phyloP scores from a whole-genome alignment of 2,329 filamentous ascomycete species.

The Xylariomycetidae sp. region DNA sequence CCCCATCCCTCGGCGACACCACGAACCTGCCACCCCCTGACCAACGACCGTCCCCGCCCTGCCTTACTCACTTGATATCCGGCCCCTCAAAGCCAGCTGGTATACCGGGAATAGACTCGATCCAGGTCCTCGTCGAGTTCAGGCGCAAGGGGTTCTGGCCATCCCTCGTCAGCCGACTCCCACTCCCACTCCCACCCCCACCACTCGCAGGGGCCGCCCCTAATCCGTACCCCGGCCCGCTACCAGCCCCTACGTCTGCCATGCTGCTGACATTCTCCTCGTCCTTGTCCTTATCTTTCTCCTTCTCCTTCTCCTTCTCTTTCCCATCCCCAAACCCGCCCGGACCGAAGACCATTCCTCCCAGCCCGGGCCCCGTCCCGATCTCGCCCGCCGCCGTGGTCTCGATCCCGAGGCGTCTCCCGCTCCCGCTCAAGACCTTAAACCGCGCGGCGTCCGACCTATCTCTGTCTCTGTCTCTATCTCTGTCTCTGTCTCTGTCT shows the following conservation, averaged over 20 bases:
- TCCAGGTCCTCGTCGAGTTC: conserved; percentile 19
- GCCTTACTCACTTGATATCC: conserved; percentile 1
- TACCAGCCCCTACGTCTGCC: too few species aligned
- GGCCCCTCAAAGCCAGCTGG: conserved; percentile 12
- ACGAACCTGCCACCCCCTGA: too few species aligned
- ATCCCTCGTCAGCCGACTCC: conserved; percentile 18
- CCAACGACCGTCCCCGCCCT: conserved; percentile 8
- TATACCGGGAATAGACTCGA: conserved; percentile 10
- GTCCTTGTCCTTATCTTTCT: conserved; percentile 3
- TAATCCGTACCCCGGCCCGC: not conserved
- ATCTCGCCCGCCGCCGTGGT: conserved; percentile 3
- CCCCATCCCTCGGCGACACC: too few species aligned
- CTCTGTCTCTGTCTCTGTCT: too few species aligned
- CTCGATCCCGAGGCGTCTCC: conserved; percentile 6
- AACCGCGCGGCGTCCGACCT: too few species aligned
- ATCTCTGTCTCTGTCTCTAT: too few species aligned
- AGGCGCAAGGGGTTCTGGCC: conserved; percentile 26
- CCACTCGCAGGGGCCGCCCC: too few species aligned
- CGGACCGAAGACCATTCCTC: conserved; percentile 19
- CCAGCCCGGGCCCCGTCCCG: conserved; percentile 13
- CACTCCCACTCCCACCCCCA: conserved; percentile 14
- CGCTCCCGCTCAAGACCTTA: conserved; percentile 12
- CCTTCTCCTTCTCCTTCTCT: not conserved
- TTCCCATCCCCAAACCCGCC: conserved; percentile 5
- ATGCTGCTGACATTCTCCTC: too few species aligned